Evolutionary conservation across 2,329 filamentous ascomycete species (phyloP).

Genomic region (Phyllachora maydis): DNA sequence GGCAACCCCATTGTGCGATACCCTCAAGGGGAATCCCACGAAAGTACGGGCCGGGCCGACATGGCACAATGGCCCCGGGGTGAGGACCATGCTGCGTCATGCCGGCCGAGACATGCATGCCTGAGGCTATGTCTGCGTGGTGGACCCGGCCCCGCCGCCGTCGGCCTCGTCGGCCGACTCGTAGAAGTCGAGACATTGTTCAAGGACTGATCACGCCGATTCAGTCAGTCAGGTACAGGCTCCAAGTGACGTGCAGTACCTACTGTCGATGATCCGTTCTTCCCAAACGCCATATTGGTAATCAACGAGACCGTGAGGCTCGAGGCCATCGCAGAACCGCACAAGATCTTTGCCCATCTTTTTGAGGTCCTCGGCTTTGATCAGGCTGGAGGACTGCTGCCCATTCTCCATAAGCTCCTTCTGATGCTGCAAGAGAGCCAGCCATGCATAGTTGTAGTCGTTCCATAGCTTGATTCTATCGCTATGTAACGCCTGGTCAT

Average conservation of each 20-base stretch:
- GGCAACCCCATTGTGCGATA: too few relatives aligned
- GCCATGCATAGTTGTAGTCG: conserved; percentile 87
- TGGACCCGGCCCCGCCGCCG: too few relatives aligned
- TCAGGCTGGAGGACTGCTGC: conserved; percentile 36
- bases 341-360: conserved; percentile 70
- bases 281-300: conserved; percentile 96
- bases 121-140: too few relatives aligned
- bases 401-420: conserved; percentile 50
- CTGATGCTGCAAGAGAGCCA: conserved; percentile 65
- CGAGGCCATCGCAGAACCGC: conserved; percentile 65
- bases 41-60: too few relatives aligned
- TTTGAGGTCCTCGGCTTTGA: conserved; percentile 49
- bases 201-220: conserved; percentile 8
- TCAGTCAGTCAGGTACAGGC: conserved; percentile 1
- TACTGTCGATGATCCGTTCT: conserved; percentile 72
- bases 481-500: conserved; percentile 55
- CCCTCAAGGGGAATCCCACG: too few relatives aligned
- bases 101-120: too few relatives aligned
- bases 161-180: conserved; percentile 16
- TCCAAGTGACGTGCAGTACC: conserved; percentile 19
- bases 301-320: conserved; percentile 85
- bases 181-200: conserved; percentile 22
- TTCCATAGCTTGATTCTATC: conserved; percentile 77
- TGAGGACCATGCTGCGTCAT: too few relatives aligned
- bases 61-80: too few relatives aligned